Evolutionary conservation across 768 basidiomycete genomes (phyloP), one percentile per base, ranked within the genome.

Genomic region (Pluteus cervinus): DNA sequence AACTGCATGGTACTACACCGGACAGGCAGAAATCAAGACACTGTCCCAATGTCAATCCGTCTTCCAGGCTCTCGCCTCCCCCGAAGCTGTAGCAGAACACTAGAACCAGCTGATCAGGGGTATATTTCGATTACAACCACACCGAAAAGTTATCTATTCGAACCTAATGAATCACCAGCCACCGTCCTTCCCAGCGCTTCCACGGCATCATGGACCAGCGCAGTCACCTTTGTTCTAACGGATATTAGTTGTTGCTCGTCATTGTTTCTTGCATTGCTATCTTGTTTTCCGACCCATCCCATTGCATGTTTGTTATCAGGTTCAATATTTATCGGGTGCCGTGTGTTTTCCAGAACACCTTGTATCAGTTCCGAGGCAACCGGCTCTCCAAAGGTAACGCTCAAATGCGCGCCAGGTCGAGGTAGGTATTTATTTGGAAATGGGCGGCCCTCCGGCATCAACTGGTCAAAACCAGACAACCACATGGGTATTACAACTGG

Each of bases 401-500:
- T 77, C 24, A 96, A 67, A 24, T 63, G 63, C 9, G 76, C 63
- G 44, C 86, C 69, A 22, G 69, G 55, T 43, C 76, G 68, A 26
- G 93, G 79, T 48, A 84, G 40, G 54, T 72, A 81, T 44, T 83
- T 87, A 65, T 69, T 74, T 3, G 90, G 91, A 49, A 76, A 82
- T 2, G 65, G 49, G 14, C 92, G 79, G 21, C 81, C 77, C 58
- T 90, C 91, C 29, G 89, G 87, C 91, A 98, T 93, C 12, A 96
- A 65, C 45, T 76, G 68, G 51, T 98, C 87, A 47, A 93, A 96
- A 23, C 71, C 71, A 16, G 85, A 82, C 9, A 97, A 65, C 90
- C 90, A 98, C 73, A 96, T 86, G 2, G 93, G 93, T 44, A 98
- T 81, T 41, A 96, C 76, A 15, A 79, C 57, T 2, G 93, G 93